A percentile compares a stretch with the other conserved stretches of the same genome.
Evolutionary conservation across 2,329 filamentous ascomycete genomes (phyloP).

Genomic region (Coniochaeta sp.): DNA sequence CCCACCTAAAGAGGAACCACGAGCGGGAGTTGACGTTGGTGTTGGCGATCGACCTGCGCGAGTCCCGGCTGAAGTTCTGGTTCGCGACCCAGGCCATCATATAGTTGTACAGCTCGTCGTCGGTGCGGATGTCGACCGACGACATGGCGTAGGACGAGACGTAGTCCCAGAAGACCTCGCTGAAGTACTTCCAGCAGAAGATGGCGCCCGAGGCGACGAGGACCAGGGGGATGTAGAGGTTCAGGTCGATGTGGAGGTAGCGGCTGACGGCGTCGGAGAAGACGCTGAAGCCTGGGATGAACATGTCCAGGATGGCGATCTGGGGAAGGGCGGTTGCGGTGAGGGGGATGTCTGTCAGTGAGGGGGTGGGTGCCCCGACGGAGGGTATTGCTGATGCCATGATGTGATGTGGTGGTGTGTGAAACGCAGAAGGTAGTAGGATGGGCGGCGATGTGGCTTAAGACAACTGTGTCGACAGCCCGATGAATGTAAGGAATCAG

Average conservation of each 20-base stretch:
- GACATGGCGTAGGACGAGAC: constrained; percentile 54
- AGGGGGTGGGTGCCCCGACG: background rate
- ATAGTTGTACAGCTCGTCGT: constrained; percentile 69
- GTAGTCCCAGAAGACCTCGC: constrained; percentile 37
- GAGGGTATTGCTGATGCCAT: background rate
- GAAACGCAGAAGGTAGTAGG: background rate
- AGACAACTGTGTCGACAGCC: too few species aligned
- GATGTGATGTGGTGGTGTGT: too few species aligned
- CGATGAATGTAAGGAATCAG: too few species aligned
- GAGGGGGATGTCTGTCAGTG: too few species aligned
- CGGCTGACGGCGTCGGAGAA: constrained; percentile 44
- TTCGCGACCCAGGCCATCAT: constrained; percentile 62
- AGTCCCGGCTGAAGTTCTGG: constrained; percentile 52
- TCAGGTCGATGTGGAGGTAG: constrained; percentile 56
- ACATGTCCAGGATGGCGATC: constrained; percentile 48
- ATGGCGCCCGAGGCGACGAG: constrained; percentile 40
- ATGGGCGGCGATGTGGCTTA: background rate
- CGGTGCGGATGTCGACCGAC: constrained; percentile 57
- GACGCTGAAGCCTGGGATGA: constrained; percentile 60
- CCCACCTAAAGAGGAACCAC: constrained; percentile 39
- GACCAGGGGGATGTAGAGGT: constrained; percentile 53
- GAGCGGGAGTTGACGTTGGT: constrained; percentile 49
- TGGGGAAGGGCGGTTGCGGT: constrained; percentile 20
- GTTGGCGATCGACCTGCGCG: constrained; percentile 58
- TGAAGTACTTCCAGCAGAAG: constrained; percentile 47